phyloP scores from a whole-genome alignment of 495 filamentous ascomycete genomes.

The Oleoguttula mirabilis region DNA sequence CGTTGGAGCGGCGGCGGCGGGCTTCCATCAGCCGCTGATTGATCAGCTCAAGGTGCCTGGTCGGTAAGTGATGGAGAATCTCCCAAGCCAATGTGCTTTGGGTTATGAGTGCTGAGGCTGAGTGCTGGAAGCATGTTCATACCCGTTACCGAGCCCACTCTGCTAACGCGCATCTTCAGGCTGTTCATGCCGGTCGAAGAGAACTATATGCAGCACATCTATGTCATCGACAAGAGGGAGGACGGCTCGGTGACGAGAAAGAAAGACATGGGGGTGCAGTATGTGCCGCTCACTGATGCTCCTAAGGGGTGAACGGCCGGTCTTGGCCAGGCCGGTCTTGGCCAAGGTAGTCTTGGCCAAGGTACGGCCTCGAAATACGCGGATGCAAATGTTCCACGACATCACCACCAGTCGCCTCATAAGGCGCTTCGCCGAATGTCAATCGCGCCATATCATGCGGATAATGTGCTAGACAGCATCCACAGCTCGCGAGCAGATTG shows the following conservation, averaged over 20 bases:
- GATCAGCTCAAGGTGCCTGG: slow-evolving; percentile 72
- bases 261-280: slow-evolving; percentile 72
- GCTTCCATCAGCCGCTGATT: slow-evolving; percentile 59
- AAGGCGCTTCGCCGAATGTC: too few species aligned
- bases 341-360: too few species aligned
- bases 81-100: too few species aligned
- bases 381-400: too few species aligned
- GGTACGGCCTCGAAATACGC: too few species aligned
- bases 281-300: slow-evolving; percentile 89
- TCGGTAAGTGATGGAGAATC: slow-evolving; percentile 29
- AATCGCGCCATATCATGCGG: too few species aligned
- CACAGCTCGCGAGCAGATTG: too few species aligned
- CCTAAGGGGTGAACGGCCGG: slow-evolving; percentile 36
- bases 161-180: slow-evolving; percentile 17
- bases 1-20: slow-evolving; percentile 76
- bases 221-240: slow-evolving; percentile 76
- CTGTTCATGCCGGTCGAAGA: slow-evolving; percentile 58
- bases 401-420: too few species aligned
- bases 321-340: too few species aligned
- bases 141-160: neutral
- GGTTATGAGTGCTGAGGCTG: too few species aligned
- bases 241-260: slow-evolving; percentile 62
- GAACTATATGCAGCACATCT: slow-evolving; percentile 59
- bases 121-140: too few species aligned
- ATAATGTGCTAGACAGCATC: too few species aligned